Base-by-base conservation (phyloP, 2,329 filamentous ascomycete species). In the Pestalotiopsis fici region DNA sequence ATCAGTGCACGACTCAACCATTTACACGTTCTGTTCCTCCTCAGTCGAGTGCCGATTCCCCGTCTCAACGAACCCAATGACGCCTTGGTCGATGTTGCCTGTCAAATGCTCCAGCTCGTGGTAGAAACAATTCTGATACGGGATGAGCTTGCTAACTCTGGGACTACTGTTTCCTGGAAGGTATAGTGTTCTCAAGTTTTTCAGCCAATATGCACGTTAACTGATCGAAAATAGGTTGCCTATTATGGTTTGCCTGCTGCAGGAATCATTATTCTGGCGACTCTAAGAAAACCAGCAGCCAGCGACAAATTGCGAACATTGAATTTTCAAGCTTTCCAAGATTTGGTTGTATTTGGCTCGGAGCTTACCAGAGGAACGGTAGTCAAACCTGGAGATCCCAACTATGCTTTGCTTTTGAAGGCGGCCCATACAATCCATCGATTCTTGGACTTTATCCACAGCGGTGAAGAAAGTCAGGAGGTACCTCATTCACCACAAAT, bases 201-300 rank as follows among this genome's bases (percentile, higher is more conserved):
- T 35, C 31, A 35, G 31, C 31, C 6, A 35, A 35, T 35, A 15
- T 54, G 12, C 35, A 15, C 39, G 66, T 68, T n/a, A n/a, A 76
- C 35, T 77, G 12, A 21, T 55, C 35, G 27, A 13, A 11, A 31
- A 27, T 37, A 78, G 77, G 71, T 79, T n/a, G 73, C 70, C 4
- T 74, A 75, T 56, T 79, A 78, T 63, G 77, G 77, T 9, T 68
- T 79, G 1, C 72, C 78, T n/a, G 77, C 78, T 3, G 77, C 77
- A 9, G 78, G 78, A 0, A 74, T 78, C 21, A 71, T 78, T 12
- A 73, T 72, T 23, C 70, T 78, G 25, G 72, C 74, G 1, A 63
- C 77, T 4, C 67, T 78, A 3, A 39, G 50, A 7, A 74, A 74
- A 15, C 68, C 59, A 39, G 54, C 28, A 21, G 12, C 43, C 21